A percentile compares a stretch with the other conserved stretches of the same genome.
Evolutionary conservation across 768 basidiomycete species (phyloP).

Genomic region (Russula ochroleuca): DNA sequence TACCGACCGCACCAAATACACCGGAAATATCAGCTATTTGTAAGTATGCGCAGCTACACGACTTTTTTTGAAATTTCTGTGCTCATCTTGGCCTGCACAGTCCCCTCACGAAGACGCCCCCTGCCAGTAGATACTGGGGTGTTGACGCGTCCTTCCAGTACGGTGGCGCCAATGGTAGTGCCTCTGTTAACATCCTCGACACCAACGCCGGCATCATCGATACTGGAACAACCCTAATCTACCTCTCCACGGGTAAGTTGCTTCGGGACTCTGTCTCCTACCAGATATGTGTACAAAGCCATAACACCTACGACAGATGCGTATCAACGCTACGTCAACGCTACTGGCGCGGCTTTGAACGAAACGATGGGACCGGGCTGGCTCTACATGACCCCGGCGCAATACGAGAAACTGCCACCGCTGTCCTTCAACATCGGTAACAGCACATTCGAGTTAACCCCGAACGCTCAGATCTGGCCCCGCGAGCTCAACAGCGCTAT

Average conservation of each 20-base stretch:
- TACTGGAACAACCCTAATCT: conserved; percentile 37
- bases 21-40: conserved; percentile 33
- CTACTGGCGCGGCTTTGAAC: conserved; percentile 35
- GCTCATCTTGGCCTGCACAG: conserved; percentile 23
- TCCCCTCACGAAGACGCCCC: conserved; percentile 34
- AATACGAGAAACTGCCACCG: conserved; percentile 33
- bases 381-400: conserved; percentile 31
- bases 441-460: conserved; percentile 39
- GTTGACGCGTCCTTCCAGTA: conserved; percentile 35
- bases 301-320: conserved; percentile 31
- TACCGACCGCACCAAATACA: conserved; percentile 35
- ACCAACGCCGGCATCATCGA: conserved; percentile 36
- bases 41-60: conserved; percentile 21
- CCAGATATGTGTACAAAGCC: conserved; percentile 11
- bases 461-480: conserved; percentile 45
- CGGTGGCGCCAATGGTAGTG: conserved; percentile 22
- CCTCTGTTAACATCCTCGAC: conserved; percentile 27
- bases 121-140: conserved; percentile 36
- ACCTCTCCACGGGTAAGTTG: conserved; percentile 33
- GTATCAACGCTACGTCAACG: conserved; percentile 31
- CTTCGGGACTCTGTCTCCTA: neutral
- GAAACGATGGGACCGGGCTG: conserved; percentile 31
- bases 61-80: neutral
- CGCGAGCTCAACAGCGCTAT: conserved; percentile 40
- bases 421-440: conserved; percentile 36